phyloP scores from a whole-genome alignment of 164 flowering plant species.

The Umbellularia californica region DNA sequence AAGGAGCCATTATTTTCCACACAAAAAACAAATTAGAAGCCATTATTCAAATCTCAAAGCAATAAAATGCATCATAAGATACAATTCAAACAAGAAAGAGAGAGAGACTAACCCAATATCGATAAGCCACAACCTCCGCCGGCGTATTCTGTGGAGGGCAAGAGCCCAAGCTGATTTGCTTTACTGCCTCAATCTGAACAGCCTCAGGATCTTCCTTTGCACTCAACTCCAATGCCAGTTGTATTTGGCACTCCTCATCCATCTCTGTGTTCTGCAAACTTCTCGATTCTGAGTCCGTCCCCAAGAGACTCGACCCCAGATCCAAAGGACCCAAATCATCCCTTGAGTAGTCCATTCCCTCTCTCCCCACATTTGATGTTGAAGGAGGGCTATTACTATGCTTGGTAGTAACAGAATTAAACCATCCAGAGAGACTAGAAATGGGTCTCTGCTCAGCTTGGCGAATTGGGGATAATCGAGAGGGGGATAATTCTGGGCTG shows the following conservation, averaged over 20 bases:
- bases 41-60: too few relatives aligned
- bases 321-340: slow-evolving; percentile 42
- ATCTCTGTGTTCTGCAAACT: slow-evolving; percentile 64
- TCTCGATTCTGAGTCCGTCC: slow-evolving; percentile 49
- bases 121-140: slow-evolving; percentile 75
- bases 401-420: slow-evolving; percentile 57
- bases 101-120: slow-evolving; percentile 78
- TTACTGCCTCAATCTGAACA: slow-evolving; percentile 90
- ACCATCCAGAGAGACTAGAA: slow-evolving; percentile 68
- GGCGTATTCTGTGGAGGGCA: slow-evolving; percentile 65
- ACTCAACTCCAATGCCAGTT: slow-evolving; percentile 87
- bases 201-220: slow-evolving; percentile 96
- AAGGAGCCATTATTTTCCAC: too few relatives aligned
- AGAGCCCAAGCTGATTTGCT: slow-evolving; percentile 91
- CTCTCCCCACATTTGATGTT: slow-evolving; percentile 32
- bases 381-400: slow-evolving; percentile 54
- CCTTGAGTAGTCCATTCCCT: slow-evolving; percentile 42
- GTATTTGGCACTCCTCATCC: slow-evolving; percentile 94
- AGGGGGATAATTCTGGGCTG: slow-evolving; percentile 28
- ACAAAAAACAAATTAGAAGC: too few relatives aligned
- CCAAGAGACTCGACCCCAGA: slow-evolving; percentile 32
- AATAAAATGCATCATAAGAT: not conserved
- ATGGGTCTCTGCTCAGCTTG: slow-evolving; percentile 48
- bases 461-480: slow-evolving; percentile 24
- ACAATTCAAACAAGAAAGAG: not conserved